Evolutionary conservation across 257 asterid species (phyloP), one percentile per base, ranked within the genome.

Genomic region (Nicotiana otophora): DNA sequence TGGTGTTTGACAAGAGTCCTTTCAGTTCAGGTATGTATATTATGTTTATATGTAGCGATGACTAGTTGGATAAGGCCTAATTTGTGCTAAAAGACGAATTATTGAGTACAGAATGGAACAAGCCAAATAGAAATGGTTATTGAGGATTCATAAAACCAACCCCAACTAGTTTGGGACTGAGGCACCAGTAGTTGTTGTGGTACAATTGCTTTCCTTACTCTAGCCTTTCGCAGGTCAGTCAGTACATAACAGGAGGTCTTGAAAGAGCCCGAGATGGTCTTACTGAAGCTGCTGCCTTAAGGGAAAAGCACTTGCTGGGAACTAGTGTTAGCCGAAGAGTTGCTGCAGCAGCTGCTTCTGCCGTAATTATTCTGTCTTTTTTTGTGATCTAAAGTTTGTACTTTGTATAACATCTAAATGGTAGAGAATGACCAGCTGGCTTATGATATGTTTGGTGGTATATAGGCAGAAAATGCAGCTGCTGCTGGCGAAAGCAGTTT

Each of bases 401-500:
- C 28, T 10, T 33, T 67, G 42, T n/a, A 42, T 69, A 76, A 33
- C 72, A 78, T 79, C 77, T 33, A 81, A 34, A 2, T 63, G 66
- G 26, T 60, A 36, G 54, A 34, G 63, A 15, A 19, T 23, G 60
- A 76, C 61, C 61, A 69, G 72, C 78, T 82, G 19, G 54, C 72
- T 61, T 23, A 68, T 74, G 69, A 63, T 74, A 34, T 85, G 80
- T 20, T 85, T 83, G 28, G 54, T 80, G 55, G 66, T 77, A 33
- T 81, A 82, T 81, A 96, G 99, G 99, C 99, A 34, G 99, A 96
- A 91, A 96, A 98, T 80, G 98, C 98, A 69, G 98, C 99, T 67
- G 98, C 98, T 74, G 99, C 99, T 84, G 98, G 99, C 31, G 98
- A 96, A 90, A 94, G 94, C 88, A 93, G 99, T 86, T 94, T 96